A percentile compares a stretch with the other conserved stretches of the same genome.
Conservation (phyloP, 495 filamentous ascomycete genomes). For the Polyplosphaeria fusca region DNA sequence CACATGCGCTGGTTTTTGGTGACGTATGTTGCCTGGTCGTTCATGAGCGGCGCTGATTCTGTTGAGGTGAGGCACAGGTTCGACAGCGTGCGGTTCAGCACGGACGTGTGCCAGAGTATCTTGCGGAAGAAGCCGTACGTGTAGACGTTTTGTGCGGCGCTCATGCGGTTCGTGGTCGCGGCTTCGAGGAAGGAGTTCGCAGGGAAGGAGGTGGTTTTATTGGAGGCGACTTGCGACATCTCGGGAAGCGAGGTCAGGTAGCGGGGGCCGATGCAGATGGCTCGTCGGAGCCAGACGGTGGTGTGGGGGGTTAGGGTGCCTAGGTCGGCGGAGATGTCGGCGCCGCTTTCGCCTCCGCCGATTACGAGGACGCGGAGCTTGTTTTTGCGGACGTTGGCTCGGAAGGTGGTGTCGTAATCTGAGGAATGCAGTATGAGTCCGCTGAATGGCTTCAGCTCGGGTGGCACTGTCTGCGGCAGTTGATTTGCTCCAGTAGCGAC, state of each 20-base stretch:
- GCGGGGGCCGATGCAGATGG: background rate
- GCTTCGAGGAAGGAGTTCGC: background rate
- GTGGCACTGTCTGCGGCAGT: background rate
- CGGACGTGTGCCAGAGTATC: background rate
- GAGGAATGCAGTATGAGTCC: background rate
- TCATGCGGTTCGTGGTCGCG: background rate
- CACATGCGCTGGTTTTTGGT: background rate
- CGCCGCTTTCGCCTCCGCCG: background rate
- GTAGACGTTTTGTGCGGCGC: background rate
- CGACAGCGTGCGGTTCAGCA: background rate
- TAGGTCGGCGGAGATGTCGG: background rate
- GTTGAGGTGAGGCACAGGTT: background rate
- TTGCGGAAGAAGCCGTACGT: background rate
- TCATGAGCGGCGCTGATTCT: background rate
- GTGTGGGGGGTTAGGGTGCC: background rate
- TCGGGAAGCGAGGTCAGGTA: background rate
- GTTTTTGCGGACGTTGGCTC: background rate
- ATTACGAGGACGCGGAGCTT: background rate
- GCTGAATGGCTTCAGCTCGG: background rate
- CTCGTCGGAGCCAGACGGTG: background rate
- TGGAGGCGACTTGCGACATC: background rate
- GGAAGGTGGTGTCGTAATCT: background rate
- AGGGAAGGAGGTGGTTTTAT: background rate
- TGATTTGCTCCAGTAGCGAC: background rate
- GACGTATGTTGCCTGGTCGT: background rate